phyloP scores from a whole-genome alignment of 192 early-diverging fungal species.

The Dissophora globulifera region DNA sequence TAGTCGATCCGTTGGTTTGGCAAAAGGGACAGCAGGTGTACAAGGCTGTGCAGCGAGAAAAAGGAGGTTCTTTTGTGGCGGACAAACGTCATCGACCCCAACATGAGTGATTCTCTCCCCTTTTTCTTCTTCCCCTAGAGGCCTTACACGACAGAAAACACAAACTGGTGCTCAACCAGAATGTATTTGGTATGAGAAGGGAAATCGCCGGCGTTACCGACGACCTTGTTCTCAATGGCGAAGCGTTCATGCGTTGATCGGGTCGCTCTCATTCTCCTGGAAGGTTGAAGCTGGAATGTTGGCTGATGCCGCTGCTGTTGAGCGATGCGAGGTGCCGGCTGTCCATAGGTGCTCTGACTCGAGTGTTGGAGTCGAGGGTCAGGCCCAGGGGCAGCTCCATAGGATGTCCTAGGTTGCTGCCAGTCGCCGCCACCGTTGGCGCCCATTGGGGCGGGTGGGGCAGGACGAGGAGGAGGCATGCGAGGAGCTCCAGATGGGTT shows the following conservation, averaged over 20 bases:
- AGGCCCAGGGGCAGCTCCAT: constrained; percentile 4
- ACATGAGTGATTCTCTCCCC: constrained; percentile 2
- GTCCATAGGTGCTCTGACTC: constrained; percentile 24
- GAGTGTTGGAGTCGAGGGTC: constrained; percentile 3
- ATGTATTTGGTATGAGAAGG: constrained; percentile 75
- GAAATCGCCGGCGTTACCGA: constrained; percentile 78
- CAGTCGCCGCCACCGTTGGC: constrained; percentile 2
- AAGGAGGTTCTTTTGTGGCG: too few species aligned
- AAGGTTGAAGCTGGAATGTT: constrained; percentile 50
- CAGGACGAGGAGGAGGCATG: too few species aligned
- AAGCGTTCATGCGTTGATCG: constrained; percentile 18
- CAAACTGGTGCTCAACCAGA: constrained; percentile 78
- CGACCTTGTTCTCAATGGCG: constrained; percentile 82
- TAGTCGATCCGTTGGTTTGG: too few species aligned
- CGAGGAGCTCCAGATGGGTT: constrained; percentile 2
- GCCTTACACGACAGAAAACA: constrained; percentile 81
- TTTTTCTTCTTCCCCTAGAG: neutral
- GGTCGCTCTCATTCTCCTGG: constrained; percentile 32
- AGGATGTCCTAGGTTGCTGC: constrained; percentile 23
- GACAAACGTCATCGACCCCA: constrained; percentile 3
- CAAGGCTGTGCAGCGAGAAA: too few species aligned
- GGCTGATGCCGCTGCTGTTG: constrained; percentile 22
- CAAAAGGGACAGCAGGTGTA: too few species aligned
- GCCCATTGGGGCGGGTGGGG: too few species aligned
- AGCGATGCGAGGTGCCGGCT: constrained; percentile 33